Percentiles rank a stretch among this genome's conserved stretches.
Conservation (phyloP, 2,329 filamentous ascomycete species). For the Trichoderma sp. region DNA sequence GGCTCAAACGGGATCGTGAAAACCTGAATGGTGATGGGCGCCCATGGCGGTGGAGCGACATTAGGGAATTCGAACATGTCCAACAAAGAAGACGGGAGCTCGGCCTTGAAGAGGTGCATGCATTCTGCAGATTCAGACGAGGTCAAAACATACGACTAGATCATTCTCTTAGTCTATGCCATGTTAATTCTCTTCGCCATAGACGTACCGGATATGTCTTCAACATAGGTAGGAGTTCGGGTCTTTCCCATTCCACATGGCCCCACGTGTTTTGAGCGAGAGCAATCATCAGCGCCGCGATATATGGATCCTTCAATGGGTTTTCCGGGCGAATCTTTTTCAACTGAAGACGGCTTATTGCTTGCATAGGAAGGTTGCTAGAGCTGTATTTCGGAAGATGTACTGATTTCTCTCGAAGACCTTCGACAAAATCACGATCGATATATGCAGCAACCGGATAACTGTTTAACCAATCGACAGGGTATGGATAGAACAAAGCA, state of each 20-base stretch:
- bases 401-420: neutral
- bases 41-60: neutral
- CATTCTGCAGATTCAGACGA: neutral
- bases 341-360: neutral
- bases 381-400: neutral
- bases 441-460: neutral
- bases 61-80: constrained; percentile 4
- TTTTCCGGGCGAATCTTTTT: neutral
- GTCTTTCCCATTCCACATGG: neutral
- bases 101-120: constrained; percentile 10
- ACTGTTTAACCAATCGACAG: neutral
- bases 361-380: neutral
- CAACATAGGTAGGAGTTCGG: neutral
- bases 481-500: neutral
- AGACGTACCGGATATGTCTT: neutral
- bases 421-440: neutral
- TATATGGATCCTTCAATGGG: neutral
- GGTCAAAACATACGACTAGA: neutral
- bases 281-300: neutral
- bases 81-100: neutral
- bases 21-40: neutral
- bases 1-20: neutral
- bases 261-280: neutral
- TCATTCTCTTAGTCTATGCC: neutral
- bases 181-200: neutral